Conservation (phyloP, 1,284 basidiomycete genomes). For the Malassezia psittaci region DNA sequence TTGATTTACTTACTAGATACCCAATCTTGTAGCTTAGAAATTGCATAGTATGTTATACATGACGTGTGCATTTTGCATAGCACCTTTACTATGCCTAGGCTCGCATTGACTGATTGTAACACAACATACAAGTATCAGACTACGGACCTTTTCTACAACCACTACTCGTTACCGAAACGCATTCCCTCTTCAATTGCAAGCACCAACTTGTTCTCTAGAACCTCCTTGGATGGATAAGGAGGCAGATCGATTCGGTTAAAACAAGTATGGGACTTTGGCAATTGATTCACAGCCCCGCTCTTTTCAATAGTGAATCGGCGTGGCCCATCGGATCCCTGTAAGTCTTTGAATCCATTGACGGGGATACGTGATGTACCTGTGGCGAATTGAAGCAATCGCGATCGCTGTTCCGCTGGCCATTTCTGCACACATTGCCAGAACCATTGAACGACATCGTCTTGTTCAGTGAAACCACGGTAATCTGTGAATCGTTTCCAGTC, state of each 20-base stretch:
- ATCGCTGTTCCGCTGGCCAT: constrained; percentile 94
- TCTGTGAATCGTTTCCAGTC: constrained; percentile 59
- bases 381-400: constrained; percentile 79
- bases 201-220: constrained; percentile 43
- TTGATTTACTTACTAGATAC: neutral
- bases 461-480: constrained; percentile 53
- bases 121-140: no score
- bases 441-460: constrained; percentile 77
- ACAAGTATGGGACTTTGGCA: constrained; percentile 47
- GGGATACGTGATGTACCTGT: constrained; percentile 95
- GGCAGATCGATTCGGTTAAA: constrained; percentile 48
- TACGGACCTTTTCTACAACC: neutral
- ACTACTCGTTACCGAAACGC: constrained; percentile 43
- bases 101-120: neutral
- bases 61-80: neutral
- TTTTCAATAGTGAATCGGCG: constrained; percentile 47
- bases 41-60: neutral
- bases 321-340: constrained; percentile 94
- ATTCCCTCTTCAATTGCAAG: constrained; percentile 45
- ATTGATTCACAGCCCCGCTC: constrained; percentile 40
- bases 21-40: neutral
- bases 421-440: constrained; percentile 97
- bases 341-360: constrained; percentile 97
- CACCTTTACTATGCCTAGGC: no score
- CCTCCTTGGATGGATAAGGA: constrained; percentile 40